Conservation (phyloP, 768 basidiomycete species). For the Chalciporus piperatus region DNA sequence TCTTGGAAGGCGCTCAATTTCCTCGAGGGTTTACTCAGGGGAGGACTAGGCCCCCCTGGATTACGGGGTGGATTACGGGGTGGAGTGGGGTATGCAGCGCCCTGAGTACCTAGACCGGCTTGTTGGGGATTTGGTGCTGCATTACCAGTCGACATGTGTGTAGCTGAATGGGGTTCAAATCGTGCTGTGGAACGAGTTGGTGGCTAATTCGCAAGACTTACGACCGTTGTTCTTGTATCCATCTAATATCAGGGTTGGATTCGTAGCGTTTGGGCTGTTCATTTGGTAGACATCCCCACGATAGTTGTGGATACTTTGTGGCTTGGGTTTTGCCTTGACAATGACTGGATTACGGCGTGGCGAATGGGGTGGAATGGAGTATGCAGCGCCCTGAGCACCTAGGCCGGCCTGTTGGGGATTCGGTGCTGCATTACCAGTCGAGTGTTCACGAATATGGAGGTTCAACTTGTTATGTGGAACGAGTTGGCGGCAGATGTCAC, state of each 20-base stretch:
- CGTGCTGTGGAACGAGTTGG: too few species aligned
- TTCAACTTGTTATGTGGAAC: slow-evolving; percentile 13
- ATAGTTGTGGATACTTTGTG: too few species aligned
- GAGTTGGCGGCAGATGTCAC: slow-evolving; percentile 13
- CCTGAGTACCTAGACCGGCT: background rate
- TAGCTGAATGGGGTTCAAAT: too few species aligned
- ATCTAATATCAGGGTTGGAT: too few species aligned
- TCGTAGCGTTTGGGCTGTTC: too few species aligned
- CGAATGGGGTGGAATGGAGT: background rate
- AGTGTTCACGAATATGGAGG: slow-evolving; percentile 10
- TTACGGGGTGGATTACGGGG: background rate
- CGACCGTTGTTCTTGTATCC: too few species aligned
- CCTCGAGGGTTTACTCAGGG: too few species aligned
- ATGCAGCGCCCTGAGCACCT: background rate
- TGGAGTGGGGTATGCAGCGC: background rate
- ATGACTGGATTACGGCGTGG: background rate
- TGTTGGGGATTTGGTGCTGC: background rate
- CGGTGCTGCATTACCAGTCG: background rate
- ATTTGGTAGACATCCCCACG: too few species aligned
- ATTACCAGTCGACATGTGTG: too few species aligned
- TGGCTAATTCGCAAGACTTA: too few species aligned
- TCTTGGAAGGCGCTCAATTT: slow-evolving; percentile 5
- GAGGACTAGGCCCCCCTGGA: background rate
- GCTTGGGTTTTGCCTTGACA: too few species aligned
- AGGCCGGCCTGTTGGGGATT: background rate